Evolutionary conservation across 805 yeast genomes (phyloP).

Genomic region (Candida sphagnicola): DNA sequence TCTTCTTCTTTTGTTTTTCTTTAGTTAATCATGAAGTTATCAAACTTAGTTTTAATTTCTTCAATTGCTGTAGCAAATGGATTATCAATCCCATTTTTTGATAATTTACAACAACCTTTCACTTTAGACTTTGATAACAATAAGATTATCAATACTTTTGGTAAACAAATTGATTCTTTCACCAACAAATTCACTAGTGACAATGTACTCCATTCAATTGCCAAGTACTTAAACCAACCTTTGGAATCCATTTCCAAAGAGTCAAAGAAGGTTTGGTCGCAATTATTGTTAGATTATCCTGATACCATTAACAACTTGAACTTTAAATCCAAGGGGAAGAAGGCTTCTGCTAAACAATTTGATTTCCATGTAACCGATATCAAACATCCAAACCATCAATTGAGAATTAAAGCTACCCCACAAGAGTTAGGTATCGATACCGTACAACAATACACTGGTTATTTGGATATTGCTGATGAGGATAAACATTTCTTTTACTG

Average conservation of each 20-base stretch:
- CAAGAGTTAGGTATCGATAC: conserved; percentile 70
- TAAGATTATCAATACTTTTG: conserved; percentile 5
- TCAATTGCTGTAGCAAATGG: conserved; percentile 19
- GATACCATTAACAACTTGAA: conserved; percentile 47
- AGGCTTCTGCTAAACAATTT: conserved; percentile 27
- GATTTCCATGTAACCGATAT: conserved; percentile 35
- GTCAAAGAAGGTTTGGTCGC: conserved; percentile 55
- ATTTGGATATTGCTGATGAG: conserved; percentile 73
- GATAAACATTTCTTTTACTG: conserved; percentile 53
- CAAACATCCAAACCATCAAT: conserved; percentile 45
- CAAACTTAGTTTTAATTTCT: conserved; percentile 12
- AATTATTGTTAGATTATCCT: conserved; percentile 60
- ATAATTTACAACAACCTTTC: conserved; percentile 17
- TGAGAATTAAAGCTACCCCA: conserved; percentile 62
- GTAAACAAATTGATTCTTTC: conserved; percentile 7
- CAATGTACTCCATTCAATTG: conserved; percentile 43
- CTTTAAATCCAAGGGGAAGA: conserved; percentile 48
- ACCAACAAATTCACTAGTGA: conserved; percentile 15
- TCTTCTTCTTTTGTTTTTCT: neutral
- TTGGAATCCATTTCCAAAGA: conserved; percentile 45
- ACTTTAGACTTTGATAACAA: conserved; percentile 9
- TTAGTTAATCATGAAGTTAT: conserved; percentile 15
- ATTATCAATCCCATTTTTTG: conserved; percentile 19
- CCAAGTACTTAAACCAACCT: conserved; percentile 50
- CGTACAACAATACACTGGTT: conserved; percentile 82